Conservation (phyloP, 495 filamentous ascomycete genomes). For the Xylaria grammica region DNA sequence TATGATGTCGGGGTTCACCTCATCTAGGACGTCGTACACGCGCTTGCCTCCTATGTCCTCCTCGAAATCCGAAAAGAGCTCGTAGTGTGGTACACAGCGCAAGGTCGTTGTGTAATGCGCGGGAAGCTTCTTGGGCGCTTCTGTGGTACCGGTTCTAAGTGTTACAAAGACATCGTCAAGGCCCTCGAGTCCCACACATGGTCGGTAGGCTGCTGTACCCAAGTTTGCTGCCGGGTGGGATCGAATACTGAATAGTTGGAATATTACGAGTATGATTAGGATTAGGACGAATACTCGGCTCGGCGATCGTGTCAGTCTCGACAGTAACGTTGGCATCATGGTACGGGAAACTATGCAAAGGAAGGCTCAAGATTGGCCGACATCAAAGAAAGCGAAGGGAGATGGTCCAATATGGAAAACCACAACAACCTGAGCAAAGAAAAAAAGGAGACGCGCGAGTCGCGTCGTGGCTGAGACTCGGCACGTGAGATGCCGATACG, state of each 20-base stretch:
- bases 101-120: slow-evolving; percentile 53
- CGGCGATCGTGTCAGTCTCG: slow-evolving; percentile 22
- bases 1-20: slow-evolving; percentile 35
- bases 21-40: slow-evolving; percentile 46
- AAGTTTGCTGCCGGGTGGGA: slow-evolving; percentile 10
- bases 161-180: slow-evolving; percentile 43
- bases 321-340: slow-evolving; percentile 14
- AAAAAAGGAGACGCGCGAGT: slow-evolving; percentile 9
- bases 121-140: slow-evolving; percentile 53
- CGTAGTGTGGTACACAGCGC: slow-evolving; percentile 50
- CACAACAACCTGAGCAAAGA: neutral
- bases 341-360: neutral
- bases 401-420: neutral
- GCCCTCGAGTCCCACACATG: slow-evolving; percentile 33
- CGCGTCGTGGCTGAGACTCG: slow-evolving; percentile 10
- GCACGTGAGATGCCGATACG: slow-evolving; percentile 5
- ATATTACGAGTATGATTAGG: slow-evolving; percentile 22
- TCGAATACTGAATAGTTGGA: slow-evolving; percentile 20
- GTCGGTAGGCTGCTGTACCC: slow-evolving; percentile 19
- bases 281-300: slow-evolving; percentile 22
- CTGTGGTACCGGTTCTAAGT: slow-evolving; percentile 56
- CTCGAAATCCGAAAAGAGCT: slow-evolving; percentile 57
- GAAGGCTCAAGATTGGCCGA: neutral
- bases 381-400: slow-evolving; percentile 8
- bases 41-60: slow-evolving; percentile 46